A percentile compares a stretch with the other conserved stretches of the same genome.
Conservation (phyloP, 805 yeast species). For the Starmera quercuum region DNA sequence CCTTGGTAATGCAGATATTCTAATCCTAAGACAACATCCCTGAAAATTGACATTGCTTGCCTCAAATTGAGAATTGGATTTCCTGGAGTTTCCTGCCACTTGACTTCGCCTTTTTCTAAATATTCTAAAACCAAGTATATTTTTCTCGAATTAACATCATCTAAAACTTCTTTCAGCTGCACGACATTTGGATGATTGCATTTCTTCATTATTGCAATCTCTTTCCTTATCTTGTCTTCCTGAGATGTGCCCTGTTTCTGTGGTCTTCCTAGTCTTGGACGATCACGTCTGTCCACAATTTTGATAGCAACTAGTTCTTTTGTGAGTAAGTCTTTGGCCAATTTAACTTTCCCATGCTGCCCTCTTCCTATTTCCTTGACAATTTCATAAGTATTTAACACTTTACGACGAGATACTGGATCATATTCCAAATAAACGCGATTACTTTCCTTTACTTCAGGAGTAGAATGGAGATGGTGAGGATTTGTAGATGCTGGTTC, state of each 20-base stretch:
- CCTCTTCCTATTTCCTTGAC: conserved; percentile 85
- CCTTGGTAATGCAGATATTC: conserved; percentile 90
- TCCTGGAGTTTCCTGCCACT: conserved; percentile 57
- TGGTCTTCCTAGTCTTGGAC: conserved; percentile 44
- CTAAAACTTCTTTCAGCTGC: conserved; percentile 75
- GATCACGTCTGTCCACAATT: conserved; percentile 71
- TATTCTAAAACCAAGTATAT: conserved; percentile 88
- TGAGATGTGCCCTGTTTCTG: conserved; percentile 37
- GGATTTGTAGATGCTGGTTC: conserved; percentile 17
- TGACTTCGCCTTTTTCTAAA: conserved; percentile 83
- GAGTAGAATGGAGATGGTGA: conserved; percentile 19
- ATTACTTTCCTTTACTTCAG: conserved; percentile 73
- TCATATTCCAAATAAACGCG: conserved; percentile 79
- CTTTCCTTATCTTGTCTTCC: conserved; percentile 74
- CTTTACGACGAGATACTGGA: conserved; percentile 74
- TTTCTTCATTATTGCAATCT: conserved; percentile 89
- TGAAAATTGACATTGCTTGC: conserved; percentile 62
- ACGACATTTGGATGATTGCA: conserved; percentile 93
- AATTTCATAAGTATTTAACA: conserved; percentile 85
- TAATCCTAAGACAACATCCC: conserved; percentile 81
- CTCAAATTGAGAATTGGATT: conserved; percentile 63
- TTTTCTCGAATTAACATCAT: conserved; percentile 75
- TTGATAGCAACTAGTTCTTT: conserved; percentile 82
- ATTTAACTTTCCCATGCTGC: conserved; percentile 97
- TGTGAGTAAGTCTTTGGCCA: conserved; percentile 67